Base-by-base conservation (phyloP, 129 eudicot species). In the Flaveria linearis region DNA sequence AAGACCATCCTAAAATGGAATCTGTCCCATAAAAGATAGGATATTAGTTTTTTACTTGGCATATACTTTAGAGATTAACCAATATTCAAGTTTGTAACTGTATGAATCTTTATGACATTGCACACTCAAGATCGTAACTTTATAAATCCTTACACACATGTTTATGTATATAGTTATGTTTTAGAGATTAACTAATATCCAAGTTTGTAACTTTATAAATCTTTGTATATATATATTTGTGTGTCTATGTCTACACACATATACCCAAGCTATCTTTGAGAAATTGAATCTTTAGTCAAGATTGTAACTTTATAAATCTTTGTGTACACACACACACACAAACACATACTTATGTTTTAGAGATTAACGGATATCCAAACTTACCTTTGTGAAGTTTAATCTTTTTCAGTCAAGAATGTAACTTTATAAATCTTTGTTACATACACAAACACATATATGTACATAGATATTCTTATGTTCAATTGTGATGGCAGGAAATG, bases 401-500 rank as follows among this genome's bases (percentile, higher is more conserved):
- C 14, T 46, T 9, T 46, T 46, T 46, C 14, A 9, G 50, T 46
- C 50, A 46, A 46, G 50, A 46, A 8, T 46, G 50, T 46, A 56
- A 14, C 18, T 18, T 14, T 56, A 56, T 56, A 20, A 14, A 56
- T 56, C 18, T 56, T 14, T 56, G 20, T 56, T 20, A 56, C 20
- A 18, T 20, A 18, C 16, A 56, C 18, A 56, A 20, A 6, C 41
- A 5, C 41, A 36, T 5, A 30, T 36, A n/a, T 71, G 51, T 30
- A 4, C 22, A 57, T 8, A 58, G 0, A 58, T 51, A 1, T 26
- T 50, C 9, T 9, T 58, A 22, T 58, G n/a, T n/a, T 16, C 10
- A 28, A 16, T 71, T 33, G 41, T 49, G 73, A 23, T 76, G 56
- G 22, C 82, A 82, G 86, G 82, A 82, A 77, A 56, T 72, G 72